Evolutionary conservation across 768 basidiomycete species (phyloP).

Genomic region (Leccinellum luteum): DNA sequence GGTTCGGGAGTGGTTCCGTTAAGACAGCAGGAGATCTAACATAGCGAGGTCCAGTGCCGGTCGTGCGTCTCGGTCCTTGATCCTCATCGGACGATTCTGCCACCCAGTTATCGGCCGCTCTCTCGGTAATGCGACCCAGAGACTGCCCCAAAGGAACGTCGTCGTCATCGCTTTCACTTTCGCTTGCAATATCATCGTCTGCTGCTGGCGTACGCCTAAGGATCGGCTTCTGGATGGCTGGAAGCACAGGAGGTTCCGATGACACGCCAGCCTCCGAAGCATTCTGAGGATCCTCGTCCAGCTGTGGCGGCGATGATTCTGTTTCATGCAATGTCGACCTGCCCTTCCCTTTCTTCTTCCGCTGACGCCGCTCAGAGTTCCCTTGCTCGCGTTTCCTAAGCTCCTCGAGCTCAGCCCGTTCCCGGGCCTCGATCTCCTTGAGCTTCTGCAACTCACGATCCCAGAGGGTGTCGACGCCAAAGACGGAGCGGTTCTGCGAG

Average conservation of each 20-base stretch:
- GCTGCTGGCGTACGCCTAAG: conserved; percentile 29
- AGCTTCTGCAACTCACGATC: conserved; percentile 83
- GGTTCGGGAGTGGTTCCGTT: not conserved
- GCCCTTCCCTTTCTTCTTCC: conserved; percentile 43
- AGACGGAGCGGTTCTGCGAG: conserved; percentile 69
- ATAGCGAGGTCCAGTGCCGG: conserved; percentile 57
- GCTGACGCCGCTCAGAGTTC: conserved; percentile 37
- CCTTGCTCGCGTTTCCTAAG: conserved; percentile 45
- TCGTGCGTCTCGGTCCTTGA: conserved; percentile 49
- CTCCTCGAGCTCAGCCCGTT: conserved; percentile 56
- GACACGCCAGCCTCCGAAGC: conserved; percentile 15
- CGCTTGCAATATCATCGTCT: conserved; percentile 44
- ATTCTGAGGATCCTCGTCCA: conserved; percentile 35
- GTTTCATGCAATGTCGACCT: conserved; percentile 49
- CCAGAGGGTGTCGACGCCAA: conserved; percentile 93
- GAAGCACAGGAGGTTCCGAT: conserved; percentile 31
- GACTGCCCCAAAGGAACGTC: conserved; percentile 22
- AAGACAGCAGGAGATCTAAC: conserved; percentile 7
- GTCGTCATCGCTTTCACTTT: conserved; percentile 52
- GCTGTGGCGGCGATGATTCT: conserved; percentile 24
- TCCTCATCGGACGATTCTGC: conserved; percentile 66
- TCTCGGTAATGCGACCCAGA: conserved; percentile 19
- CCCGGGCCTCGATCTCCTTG: conserved; percentile 68
- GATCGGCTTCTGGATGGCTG: conserved; percentile 35
- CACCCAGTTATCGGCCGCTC: conserved; percentile 38